Conservation (phyloP, 768 basidiomycete genomes). For the Mycena capillaripes region DNA sequence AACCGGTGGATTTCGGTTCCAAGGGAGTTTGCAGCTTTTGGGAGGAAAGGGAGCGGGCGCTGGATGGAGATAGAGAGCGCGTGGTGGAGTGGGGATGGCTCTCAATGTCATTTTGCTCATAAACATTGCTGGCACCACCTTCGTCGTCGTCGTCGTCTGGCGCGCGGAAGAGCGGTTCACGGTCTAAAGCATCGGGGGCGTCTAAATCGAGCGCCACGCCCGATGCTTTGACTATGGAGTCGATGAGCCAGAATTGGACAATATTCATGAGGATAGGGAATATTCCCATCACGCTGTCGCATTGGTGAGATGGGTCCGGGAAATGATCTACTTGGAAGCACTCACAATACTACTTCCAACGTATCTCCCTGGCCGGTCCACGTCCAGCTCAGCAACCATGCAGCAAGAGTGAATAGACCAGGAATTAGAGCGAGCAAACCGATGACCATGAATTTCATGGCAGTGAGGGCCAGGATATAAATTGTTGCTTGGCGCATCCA, state of each 20-base stretch:
- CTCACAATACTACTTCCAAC: constrained; percentile 87
- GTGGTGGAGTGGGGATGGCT: constrained; percentile 51
- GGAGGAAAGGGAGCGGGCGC: constrained; percentile 36
- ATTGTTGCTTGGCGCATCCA: constrained; percentile 86
- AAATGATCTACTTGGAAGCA: constrained; percentile 31
- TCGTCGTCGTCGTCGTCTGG: constrained; percentile 71
- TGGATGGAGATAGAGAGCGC: constrained; percentile 50
- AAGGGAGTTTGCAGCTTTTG: constrained; percentile 48
- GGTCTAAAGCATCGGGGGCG: constrained; percentile 56
- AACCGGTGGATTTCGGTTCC: constrained; percentile 57
- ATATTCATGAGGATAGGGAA: constrained; percentile 76
- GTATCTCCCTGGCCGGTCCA: constrained; percentile 71
- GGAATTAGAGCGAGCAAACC: constrained; percentile 79
- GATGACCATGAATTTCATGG: constrained; percentile 95
- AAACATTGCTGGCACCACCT: constrained; percentile 38
- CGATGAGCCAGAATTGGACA: constrained; percentile 95
- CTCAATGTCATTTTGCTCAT: constrained; percentile 58
- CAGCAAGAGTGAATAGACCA: constrained; percentile 80
- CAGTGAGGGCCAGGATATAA: constrained; percentile 83
- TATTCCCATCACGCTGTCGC: constrained; percentile 36
- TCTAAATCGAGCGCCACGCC: constrained; percentile 57
- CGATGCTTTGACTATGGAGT: constrained; percentile 90
- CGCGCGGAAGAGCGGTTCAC: constrained; percentile 74
- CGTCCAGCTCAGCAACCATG: constrained; percentile 89
- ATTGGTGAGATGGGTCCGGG: constrained; percentile 8